Evolutionary conservation across 1,139 yeast species (phyloP), one percentile per base, ranked within the genome.

Genomic region (Kodamaea sp.): DNA sequence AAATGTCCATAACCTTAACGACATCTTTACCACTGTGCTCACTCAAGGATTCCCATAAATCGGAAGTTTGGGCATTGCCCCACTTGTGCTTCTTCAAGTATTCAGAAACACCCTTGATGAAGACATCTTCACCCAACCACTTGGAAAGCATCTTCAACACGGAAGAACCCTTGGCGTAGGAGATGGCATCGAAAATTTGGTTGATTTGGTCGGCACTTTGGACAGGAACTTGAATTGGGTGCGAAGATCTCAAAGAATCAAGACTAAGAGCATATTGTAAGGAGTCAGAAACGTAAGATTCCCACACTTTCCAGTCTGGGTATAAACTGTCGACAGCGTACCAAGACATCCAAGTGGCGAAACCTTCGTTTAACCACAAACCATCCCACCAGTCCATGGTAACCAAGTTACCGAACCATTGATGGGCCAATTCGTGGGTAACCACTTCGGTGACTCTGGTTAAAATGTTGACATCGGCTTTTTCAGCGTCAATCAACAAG

Each of bases 321-420:
- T 66, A 68, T 42, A 75, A 63, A 26, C 68, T 45, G 48, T 76
- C 77, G 40, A 86, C 78, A 2, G 94, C 85, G 53, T 79, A 75
- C 83, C 89, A 85, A 4, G 92, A 84, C 76, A 86, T 76, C 73
- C 78, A 76, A 11, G 83, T 77, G 11, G 83, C 83, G 55, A 77
- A 77, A 11, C 82, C 80, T 57, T 77, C 83, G 47, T 77, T 77
- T 40, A 77, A 66, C 82, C 82, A 77, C 44, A 77, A 63, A 39
- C 76, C 82, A 40, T 78, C 79, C 83, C 83, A 77, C 71, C 76
- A 77, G 46, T 75, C 70, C 82, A 77, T 77, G 29, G 83, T 77
- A 38, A 76, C 80, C 55, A 74, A 70, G 48, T 77, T 73, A 41
- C 83, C 83, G 47, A 77, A 77, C 82, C 82, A 77, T 50, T 78